Evolutionary conservation across 2,329 filamentous ascomycete genomes (phyloP), one percentile per base, ranked within the genome.

Genomic region (Fusarium nanum): DNA sequence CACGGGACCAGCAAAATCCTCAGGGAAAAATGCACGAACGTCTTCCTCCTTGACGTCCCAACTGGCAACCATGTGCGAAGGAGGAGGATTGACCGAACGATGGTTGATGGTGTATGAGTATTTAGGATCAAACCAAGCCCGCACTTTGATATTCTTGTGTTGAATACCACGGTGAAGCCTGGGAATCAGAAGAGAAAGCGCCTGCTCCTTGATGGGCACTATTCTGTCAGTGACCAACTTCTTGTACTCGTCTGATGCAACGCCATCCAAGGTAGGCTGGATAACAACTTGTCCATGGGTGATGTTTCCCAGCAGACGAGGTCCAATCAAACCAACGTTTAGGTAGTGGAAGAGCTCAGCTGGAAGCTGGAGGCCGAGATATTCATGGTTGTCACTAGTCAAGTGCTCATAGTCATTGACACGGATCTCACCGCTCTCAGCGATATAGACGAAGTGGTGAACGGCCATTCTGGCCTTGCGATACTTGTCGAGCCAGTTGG

Each of bases 291-390:
- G 90, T 69, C 91, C 89, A 56, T 93, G 91, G 7, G 93, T 92
- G 73, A 97, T 89, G 87, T 91, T 95, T 78, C 92, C 93, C 14
- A 97, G 86, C 40, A 97, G 85, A 49, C 93, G 89, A 25, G 93
- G 86, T 28, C 93, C 89, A 70, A 98, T 89, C 45, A 98, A 83
- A 34, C 93, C 96, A 54, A 88, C 90, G 62, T 93, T 94, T 52
- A 98, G 85, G 78, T 98, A 98, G 79, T 93, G 92, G 78, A 95
- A 94, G 20, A 98, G 85, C 80, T 99, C 96, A 42, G 94, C 90
- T 1, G 96, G 94, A 7, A 99, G 85, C 64, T 94, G 92, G 63
- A 97, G 88, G n/a, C 94, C 94, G 67, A 98, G 88, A 77, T 98
- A 94, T 76, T 95, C 91, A 77, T 97, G 93, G 71, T 96, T 91